Evolutionary conservation across 495 filamentous ascomycete species (phyloP).

Genomic region (Hypoxylon intermedium): DNA sequence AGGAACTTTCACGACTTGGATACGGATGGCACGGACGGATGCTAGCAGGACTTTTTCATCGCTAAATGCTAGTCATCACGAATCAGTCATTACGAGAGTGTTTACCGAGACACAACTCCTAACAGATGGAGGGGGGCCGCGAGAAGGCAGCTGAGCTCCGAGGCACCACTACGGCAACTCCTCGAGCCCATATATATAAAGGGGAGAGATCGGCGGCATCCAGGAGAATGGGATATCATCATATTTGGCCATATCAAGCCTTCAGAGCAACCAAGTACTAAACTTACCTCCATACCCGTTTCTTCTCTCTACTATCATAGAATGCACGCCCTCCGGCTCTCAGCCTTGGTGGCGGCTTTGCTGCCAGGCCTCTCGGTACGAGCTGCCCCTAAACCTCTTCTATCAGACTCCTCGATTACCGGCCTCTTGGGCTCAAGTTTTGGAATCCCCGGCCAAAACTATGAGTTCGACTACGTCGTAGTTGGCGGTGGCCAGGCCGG

Average conservation of each 20-base stretch:
- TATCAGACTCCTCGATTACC: conserved; percentile 3
- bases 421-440: conserved; percentile 7
- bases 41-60: not conserved
- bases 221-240: not conserved
- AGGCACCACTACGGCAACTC: not conserved
- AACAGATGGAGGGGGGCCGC: not conserved
- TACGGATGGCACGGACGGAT: not conserved
- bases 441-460: conserved; percentile 8
- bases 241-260: not conserved
- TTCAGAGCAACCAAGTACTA: not conserved
- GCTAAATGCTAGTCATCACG: not conserved
- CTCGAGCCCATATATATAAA: not conserved
- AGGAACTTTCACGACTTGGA: not conserved
- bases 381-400: not conserved
- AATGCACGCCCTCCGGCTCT: conserved; percentile 1
- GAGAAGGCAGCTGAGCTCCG: no score
- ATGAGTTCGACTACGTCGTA: conserved; percentile 75
- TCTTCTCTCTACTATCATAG: not conserved
- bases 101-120: not conserved
- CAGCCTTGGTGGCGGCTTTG: not conserved
- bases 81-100: not conserved
- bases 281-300: not conserved
- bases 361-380: not conserved
- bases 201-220: not conserved
- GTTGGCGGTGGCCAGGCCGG: conserved; percentile 64